Evolutionary conservation across 2,329 filamentous ascomycete genomes (phyloP), one percentile per base, ranked within the genome.

Genomic region (Fonsecaea erecta): DNA sequence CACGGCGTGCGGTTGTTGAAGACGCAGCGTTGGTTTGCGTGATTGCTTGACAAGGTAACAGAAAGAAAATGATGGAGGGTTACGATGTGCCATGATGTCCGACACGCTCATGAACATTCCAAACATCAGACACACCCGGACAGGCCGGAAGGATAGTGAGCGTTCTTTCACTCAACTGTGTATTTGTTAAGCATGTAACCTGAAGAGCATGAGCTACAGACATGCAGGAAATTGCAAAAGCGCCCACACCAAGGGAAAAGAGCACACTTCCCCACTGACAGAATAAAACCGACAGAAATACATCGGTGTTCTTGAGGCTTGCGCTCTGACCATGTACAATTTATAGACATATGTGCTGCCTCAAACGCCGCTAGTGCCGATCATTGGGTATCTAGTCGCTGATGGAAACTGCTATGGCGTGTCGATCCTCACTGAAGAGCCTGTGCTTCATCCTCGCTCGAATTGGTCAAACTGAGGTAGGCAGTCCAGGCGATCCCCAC

Each of bases 401-500:
- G 43, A 30, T 34, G 40, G 32, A 63, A 53, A 8, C 26, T 54
- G 26, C n/a, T 9, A 46, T 34, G 53, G 21, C 26, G 16, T 48
- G 11, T 59, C 28, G 18, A 28, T n/a, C 24, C n/a, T 52, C 62
- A 59, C 51, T 66, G 51, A 24, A 68, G 43, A 21, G 26, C 43
- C 52, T 60, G 57, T 12, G 51, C 62, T 14, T 82, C 83, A 60
- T 94, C 90, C 65, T 96, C 92, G 2, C 92, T 84, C 4, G 93
- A 89, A 79, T 98, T 98, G 67, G 90, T 91, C 58, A 99, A 85
- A 2, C 93, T 97, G 11, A 99, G 86, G 78, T 97, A 99, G 21
- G 93, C 94, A 11, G 95, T 98, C 95, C 94, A 98, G 35, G 93
- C 93, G 73, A 98, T 98, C 84, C 94, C 94, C 62, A 99, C 81